Evolutionary conservation across 2,329 filamentous ascomycete genomes (phyloP).

Genomic region (Hymenoscyphus albidus): DNA sequence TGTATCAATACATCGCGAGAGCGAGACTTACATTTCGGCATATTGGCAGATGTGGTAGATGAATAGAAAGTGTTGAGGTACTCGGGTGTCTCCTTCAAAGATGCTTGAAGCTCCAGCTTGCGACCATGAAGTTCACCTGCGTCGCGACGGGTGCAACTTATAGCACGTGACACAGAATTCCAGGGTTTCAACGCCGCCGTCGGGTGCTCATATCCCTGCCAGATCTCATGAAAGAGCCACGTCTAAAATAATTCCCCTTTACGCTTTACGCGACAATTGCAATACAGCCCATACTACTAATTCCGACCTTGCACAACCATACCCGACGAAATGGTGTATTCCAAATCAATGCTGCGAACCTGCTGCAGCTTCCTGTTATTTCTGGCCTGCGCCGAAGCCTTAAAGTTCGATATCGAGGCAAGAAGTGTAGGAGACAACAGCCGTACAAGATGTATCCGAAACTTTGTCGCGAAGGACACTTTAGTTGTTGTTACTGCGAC

Average conservation of each 20-base stretch:
- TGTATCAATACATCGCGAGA: conserved; percentile 11
- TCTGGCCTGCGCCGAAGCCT: conserved; percentile 55
- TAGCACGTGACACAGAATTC: conserved; percentile 14
- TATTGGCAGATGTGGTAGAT: conserved; percentile 44
- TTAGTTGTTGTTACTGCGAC: conserved; percentile 93
- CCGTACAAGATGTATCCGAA: conserved; percentile 87
- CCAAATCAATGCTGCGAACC: conserved; percentile 52
- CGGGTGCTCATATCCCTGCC: conserved; percentile 17
- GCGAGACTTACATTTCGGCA: conserved; percentile 77
- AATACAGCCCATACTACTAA: neutral
- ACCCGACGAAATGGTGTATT: conserved; percentile 44
- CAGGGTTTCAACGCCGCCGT: neutral
- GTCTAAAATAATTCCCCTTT: conserved; percentile 25
- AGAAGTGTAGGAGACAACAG: conserved; percentile 59
- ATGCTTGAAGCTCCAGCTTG: neutral
- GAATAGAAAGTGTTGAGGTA: conserved; percentile 5
- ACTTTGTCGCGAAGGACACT: conserved; percentile 89
- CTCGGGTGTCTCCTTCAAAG: neutral
- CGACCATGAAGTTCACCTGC: conserved; percentile 9
- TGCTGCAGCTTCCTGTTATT: conserved; percentile 57
- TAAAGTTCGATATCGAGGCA: conserved; percentile 91
- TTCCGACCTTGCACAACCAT: conserved; percentile 20
- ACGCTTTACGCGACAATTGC: conserved; percentile 15
- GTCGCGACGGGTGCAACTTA: conserved; percentile 3
- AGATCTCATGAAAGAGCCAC: conserved; percentile 22